Conservation (phyloP, 2,329 filamentous ascomycete genomes). For the Penicillium sp. region DNA sequence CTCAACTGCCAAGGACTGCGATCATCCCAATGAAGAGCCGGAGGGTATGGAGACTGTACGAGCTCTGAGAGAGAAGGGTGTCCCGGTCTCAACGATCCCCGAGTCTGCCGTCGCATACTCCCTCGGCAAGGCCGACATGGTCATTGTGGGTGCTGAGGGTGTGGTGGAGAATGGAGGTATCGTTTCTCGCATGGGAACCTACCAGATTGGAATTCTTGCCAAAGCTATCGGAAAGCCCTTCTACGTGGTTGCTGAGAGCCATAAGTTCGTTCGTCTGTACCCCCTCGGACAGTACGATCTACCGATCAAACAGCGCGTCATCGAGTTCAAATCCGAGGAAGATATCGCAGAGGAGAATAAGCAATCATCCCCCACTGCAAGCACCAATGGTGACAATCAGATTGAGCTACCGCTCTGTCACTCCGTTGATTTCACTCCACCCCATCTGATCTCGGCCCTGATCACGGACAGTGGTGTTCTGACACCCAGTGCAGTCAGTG, state of each 20-base stretch:
- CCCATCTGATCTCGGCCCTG: slow-evolving; percentile 63
- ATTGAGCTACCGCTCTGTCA: slow-evolving; percentile 32
- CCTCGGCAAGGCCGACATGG: slow-evolving; percentile 70
- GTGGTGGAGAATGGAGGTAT: slow-evolving; percentile 94
- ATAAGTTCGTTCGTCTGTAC: slow-evolving; percentile 92
- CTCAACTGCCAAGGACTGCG: slow-evolving; percentile 29
- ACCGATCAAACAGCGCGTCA: slow-evolving; percentile 74
- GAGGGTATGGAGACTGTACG: slow-evolving; percentile 73
- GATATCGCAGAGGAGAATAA: slow-evolving; percentile 49
- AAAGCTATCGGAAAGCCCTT: slow-evolving; percentile 73
- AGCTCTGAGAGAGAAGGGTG: slow-evolving; percentile 69
- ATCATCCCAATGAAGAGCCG: slow-evolving; percentile 40
- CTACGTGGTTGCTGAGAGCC: slow-evolving; percentile 90
- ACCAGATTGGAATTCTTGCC: slow-evolving; percentile 82
- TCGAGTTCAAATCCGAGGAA: slow-evolving; percentile 68
- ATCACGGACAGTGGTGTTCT: slow-evolving; percentile 66
- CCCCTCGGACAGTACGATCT: slow-evolving; percentile 80
- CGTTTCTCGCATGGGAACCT: slow-evolving; percentile 82
- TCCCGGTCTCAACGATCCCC: slow-evolving; percentile 80
- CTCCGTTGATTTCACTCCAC: slow-evolving; percentile 55
- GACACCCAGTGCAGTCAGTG: slow-evolving; percentile 65
- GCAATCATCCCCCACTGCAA: slow-evolving; percentile 39
- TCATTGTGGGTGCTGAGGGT: slow-evolving; percentile 72
- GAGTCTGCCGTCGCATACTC: slow-evolving; percentile 77
- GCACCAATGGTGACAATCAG: slow-evolving; percentile 15